Conservation (phyloP, 2,329 filamentous ascomycete genomes). For the Aspergillus quadrilineatus region DNA sequence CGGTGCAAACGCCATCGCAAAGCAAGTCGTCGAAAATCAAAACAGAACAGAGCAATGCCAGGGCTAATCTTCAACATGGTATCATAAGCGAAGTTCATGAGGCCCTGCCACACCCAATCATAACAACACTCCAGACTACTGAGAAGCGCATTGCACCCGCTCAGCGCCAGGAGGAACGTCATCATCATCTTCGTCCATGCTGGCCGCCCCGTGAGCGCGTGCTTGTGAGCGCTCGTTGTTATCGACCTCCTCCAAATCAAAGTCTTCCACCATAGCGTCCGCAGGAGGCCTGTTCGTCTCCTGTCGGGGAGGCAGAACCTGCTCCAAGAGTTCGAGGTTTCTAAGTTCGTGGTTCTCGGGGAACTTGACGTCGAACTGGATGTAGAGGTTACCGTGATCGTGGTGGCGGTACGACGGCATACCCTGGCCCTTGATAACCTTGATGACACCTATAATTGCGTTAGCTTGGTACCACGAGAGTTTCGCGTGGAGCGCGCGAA, state of each 20-base stretch:
- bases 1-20: conserved; percentile 38
- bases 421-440: conserved; percentile 92
- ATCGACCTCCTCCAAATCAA: conserved; percentile 82
- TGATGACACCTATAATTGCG: conserved; percentile 68
- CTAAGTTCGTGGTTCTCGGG: conserved; percentile 70
- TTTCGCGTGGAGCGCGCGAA: no score
- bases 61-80: conserved; percentile 30
- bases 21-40: conserved; percentile 30
- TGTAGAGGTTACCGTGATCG: conserved; percentile 92
- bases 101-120: conserved; percentile 21
- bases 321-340: conserved; percentile 76
- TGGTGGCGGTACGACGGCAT: conserved; percentile 97
- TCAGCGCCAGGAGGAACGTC: conserved; percentile 51
- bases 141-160: conserved; percentile 53
- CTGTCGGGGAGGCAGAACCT: conserved; percentile 73
- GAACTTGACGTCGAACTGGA: conserved; percentile 98
- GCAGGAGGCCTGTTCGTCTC: conserved; percentile 66
- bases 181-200: conserved; percentile 71
- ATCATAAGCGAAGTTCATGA: conserved; percentile 40
- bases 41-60: conserved; percentile 23
- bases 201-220: conserved; percentile 65
- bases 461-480: conserved; percentile 2
- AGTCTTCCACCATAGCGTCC: conserved; percentile 90
- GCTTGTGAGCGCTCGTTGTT: conserved; percentile 61
- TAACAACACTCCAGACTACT: conserved; percentile 38